These are phyloP conservation scores for Phyllosticta citrichinensis DNA, from an alignment of 2,329 filamentous ascomycete species.

Conservation along the genomic window DNA sequence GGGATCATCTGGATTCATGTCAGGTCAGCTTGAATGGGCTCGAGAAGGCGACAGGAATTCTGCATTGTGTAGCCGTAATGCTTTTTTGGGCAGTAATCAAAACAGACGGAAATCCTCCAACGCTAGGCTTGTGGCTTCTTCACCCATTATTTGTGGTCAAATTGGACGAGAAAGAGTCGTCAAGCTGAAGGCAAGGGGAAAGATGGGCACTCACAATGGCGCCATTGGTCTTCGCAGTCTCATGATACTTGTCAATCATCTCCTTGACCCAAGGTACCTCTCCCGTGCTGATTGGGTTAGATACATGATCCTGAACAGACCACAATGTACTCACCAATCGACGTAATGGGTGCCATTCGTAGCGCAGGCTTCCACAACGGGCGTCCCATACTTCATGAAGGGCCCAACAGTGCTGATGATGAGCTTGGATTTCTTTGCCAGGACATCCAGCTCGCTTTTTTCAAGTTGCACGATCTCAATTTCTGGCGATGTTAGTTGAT, in stretches of 20 bases:
- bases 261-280: slow-evolving; percentile 55
- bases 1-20: slow-evolving; percentile 42
- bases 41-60: neutral
- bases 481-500: slow-evolving; percentile 10
- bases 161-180: neutral
- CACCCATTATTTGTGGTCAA: neutral
- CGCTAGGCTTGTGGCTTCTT: too few species aligned
- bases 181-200: neutral
- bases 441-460: slow-evolving; percentile 37
- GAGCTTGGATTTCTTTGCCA: slow-evolving; percentile 47
- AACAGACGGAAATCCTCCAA: neutral
- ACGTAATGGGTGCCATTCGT: slow-evolving; percentile 57
- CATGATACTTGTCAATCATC: slow-evolving; percentile 52
- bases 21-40: neutral
- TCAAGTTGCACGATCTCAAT: slow-evolving; percentile 33
- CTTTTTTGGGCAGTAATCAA: neutral
- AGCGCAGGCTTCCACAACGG: slow-evolving; percentile 55
- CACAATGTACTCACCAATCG: slow-evolving; percentile 38
- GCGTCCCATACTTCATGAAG: slow-evolving; percentile 54
- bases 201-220: slow-evolving; percentile 41
- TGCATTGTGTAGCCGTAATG: neutral
- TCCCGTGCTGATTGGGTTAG: slow-evolving; percentile 39
- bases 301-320: neutral
- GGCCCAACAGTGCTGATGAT: slow-evolving; percentile 54
- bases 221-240: slow-evolving; percentile 47